phyloP scores from a whole-genome alignment of 495 filamentous ascomycete species.

The Aspergillus haitiensis region DNA sequence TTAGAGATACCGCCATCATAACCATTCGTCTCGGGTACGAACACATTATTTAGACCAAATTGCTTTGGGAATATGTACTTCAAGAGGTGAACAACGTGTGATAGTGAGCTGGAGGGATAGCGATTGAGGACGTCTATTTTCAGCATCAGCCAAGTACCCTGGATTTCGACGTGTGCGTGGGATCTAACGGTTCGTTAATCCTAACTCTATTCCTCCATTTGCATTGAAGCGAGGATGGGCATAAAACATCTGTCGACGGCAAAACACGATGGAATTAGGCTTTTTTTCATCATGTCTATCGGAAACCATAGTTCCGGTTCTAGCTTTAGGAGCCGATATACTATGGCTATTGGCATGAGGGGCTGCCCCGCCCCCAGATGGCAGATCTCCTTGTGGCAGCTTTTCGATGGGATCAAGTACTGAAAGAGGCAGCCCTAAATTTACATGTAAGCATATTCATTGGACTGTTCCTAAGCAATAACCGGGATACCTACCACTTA shows the following conservation, averaged over 20 bases:
- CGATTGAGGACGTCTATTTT: constrained; percentile 80
- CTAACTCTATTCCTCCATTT: constrained; percentile 66
- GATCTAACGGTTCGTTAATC: constrained; percentile 57
- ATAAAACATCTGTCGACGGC: constrained; percentile 85
- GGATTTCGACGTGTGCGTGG: background rate
- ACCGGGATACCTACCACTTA: constrained; percentile 62
- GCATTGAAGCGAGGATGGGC: constrained; percentile 67
- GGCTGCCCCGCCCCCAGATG: background rate
- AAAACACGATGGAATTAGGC: constrained; percentile 69
- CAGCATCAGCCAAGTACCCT: constrained; percentile 6
- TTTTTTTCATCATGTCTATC: constrained; percentile 17
- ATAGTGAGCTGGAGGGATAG: constrained; percentile 50
- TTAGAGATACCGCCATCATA: constrained; percentile 68
- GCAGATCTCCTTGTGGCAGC: background rate
- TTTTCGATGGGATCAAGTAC: constrained; percentile 31
- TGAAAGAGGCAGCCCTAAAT: constrained; percentile 49
- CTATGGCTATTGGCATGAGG: background rate
- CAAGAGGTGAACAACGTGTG: constrained; percentile 69
- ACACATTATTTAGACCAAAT: constrained; percentile 89
- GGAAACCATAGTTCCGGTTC: background rate
- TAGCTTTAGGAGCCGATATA: background rate
- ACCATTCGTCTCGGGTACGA: constrained; percentile 64
- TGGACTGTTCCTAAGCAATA: background rate
- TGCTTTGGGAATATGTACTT: constrained; percentile 94
- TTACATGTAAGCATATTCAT: background rate